phyloP scores from a whole-genome alignment of 2,329 filamentous ascomycete species.

The Ramularia endophylla region DNA sequence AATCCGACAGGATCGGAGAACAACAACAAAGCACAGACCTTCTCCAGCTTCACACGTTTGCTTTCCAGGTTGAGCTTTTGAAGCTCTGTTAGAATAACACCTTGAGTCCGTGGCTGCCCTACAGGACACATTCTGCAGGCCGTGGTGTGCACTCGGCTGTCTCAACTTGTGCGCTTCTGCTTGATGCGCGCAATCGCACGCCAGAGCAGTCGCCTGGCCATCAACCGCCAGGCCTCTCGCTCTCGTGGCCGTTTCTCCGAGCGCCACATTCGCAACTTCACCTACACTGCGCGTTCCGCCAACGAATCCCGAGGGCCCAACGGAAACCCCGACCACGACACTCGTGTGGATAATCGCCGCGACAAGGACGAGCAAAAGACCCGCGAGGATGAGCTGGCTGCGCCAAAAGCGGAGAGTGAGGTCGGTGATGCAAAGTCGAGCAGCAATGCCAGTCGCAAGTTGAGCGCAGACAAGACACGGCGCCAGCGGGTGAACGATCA shows the following conservation, averaged over 20 bases:
- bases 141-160: no score
- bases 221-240: slow-evolving; percentile 15
- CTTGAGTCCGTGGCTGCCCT: no score
- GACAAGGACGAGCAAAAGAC: slow-evolving; percentile 18
- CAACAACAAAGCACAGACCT: no score
- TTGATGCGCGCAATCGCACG: slow-evolving; percentile 28
- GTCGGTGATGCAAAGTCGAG: slow-evolving; percentile 4
- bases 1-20: no score
- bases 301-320: slow-evolving; percentile 17
- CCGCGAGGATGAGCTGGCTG: slow-evolving; percentile 9
- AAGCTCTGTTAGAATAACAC: no score
- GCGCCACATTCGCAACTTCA: slow-evolving; percentile 20
- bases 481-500: slow-evolving; percentile 14
- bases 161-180: neutral
- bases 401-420: slow-evolving; percentile 8
- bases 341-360: slow-evolving; percentile 13
- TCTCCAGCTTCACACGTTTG: no score
- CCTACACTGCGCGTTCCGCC: slow-evolving; percentile 12
- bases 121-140: no score
- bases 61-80: no score
- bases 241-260: slow-evolving; percentile 8
- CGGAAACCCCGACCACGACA: slow-evolving; percentile 16
- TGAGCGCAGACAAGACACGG: slow-evolving; percentile 15
- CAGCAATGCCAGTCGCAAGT: slow-evolving; percentile 10
- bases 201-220: slow-evolving; percentile 28